A percentile compares a stretch with the other conserved stretches of the same genome.
phyloP scores from a whole-genome alignment of 2,329 filamentous ascomycete species.

The Trichophyton benhamiae region DNA sequence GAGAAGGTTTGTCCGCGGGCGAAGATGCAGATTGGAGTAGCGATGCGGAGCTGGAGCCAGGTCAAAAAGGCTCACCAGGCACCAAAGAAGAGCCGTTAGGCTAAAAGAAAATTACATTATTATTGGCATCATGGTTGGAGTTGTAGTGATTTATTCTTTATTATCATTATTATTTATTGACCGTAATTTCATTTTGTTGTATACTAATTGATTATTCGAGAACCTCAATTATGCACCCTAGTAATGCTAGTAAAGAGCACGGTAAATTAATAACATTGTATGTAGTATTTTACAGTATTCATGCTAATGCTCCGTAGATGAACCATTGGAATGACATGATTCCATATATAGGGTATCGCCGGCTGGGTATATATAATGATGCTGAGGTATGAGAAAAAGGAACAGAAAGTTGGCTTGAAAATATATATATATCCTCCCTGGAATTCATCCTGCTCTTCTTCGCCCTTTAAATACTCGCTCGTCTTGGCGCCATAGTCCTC shows the following conservation, averaged over 20 bases:
- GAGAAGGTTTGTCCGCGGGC: conserved; percentile 1
- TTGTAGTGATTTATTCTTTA: background rate
- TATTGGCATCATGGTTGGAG: background rate
- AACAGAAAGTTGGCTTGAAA: background rate
- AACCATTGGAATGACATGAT: too few species aligned
- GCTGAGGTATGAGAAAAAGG: background rate
- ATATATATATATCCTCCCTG: background rate
- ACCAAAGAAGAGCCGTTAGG: background rate
- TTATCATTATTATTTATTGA: background rate
- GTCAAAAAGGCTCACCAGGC: background rate
- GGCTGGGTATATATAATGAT: too few species aligned
- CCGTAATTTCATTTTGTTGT: background rate
- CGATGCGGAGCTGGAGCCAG: background rate
- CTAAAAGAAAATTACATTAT: background rate
- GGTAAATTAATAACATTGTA: too few species aligned
- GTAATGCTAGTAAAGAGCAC: too few species aligned
- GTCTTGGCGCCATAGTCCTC: conserved; percentile 65
- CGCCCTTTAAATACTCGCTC: conserved; percentile 55
- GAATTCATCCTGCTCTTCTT: background rate
- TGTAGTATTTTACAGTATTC: too few species aligned
- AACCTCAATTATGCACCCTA: too few species aligned
- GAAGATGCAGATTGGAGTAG: conserved; percentile 4
- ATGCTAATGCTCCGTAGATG: too few species aligned
- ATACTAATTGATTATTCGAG: too few species aligned
- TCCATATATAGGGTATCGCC: too few species aligned